These are phyloP conservation scores for Aspergillus latus DNA, from an alignment of 2,329 filamentous ascomycete genomes.

Conservation along the genomic window DNA sequence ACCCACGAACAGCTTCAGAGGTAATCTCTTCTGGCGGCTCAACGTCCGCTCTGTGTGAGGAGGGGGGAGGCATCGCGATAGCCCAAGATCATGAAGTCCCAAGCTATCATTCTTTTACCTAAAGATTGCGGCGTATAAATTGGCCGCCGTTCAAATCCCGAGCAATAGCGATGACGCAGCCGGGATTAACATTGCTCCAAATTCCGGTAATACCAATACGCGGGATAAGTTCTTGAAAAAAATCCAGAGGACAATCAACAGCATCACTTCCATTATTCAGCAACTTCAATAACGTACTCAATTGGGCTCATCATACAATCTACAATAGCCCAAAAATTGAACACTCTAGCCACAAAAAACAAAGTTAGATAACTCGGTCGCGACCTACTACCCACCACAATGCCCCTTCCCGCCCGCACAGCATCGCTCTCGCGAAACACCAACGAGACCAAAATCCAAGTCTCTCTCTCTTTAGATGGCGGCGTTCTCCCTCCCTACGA, in stretches of 20 bases:
- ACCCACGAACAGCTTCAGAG: constrained; percentile 42
- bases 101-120: neutral
- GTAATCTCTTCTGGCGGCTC: constrained; percentile 46
- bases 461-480: constrained; percentile 91
- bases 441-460: constrained; percentile 96
- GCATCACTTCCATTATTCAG: constrained; percentile 9
- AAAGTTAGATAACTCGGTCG: neutral
- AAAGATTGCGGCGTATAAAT: neutral
- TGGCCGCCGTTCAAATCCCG: neutral
- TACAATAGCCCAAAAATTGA: neutral
- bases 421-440: constrained; percentile 82
- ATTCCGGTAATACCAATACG: constrained; percentile 9
- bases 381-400: neutral
- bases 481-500: constrained; percentile 57
- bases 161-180: constrained; percentile 12
- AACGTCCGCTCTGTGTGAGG: constrained; percentile 38
- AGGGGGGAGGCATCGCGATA: constrained; percentile 43
- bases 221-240: constrained; percentile 10
- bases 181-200: constrained; percentile 16
- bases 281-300: neutral
- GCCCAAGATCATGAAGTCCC: neutral
- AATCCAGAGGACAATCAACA: constrained; percentile 1
- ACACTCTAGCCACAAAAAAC: neutral
- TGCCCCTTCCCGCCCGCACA: constrained; percentile 61
- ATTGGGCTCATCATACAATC: neutral